These are phyloP conservation scores for Baudoinia panamericana DNA, from an alignment of 495 filamentous ascomycete species.

Conservation along the genomic window DNA sequence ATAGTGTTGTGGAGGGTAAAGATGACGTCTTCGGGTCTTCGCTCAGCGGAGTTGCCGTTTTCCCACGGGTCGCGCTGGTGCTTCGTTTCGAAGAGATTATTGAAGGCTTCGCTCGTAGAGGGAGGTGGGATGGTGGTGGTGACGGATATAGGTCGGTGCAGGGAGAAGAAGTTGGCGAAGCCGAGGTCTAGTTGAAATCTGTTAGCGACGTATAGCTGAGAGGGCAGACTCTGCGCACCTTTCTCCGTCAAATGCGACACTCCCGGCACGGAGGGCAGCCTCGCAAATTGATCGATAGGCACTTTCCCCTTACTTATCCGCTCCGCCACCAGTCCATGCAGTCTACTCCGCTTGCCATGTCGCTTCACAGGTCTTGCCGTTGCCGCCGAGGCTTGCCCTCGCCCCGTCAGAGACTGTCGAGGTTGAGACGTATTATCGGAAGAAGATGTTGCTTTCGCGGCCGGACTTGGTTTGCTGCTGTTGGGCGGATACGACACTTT, in stretches of 20 bases:
- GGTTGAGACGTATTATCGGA: background rate
- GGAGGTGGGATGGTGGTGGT: constrained; percentile 63
- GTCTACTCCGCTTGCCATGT: background rate
- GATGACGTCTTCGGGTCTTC: constrained; percentile 50
- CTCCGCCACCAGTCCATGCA: too few species aligned
- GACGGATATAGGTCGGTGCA: constrained; percentile 85
- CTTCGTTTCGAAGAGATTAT: constrained; percentile 59
- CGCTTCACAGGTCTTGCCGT: background rate
- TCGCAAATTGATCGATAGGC: constrained; percentile 4
- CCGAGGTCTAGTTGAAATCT: constrained; percentile 50
- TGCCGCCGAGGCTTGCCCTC: background rate
- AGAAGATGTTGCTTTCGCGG: constrained; percentile 4
- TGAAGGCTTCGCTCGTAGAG: constrained; percentile 59
- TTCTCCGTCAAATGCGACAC: constrained; percentile 7
- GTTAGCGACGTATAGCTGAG: background rate
- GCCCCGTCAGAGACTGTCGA: background rate
- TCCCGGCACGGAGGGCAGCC: constrained; percentile 11
- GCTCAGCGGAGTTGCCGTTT: constrained; percentile 17
- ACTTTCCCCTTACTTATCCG: background rate
- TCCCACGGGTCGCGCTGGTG: constrained; percentile 30
- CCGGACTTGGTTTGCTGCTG: constrained; percentile 7
- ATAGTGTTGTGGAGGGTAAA: constrained; percentile 64
- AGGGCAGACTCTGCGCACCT: too few species aligned
- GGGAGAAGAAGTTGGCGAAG: constrained; percentile 86
- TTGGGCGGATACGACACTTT: constrained; percentile 19